These are phyloP conservation scores for Asterophora lycoperdoides DNA, from an alignment of 768 basidiomycete genomes.

Conservation along the genomic window DNA sequence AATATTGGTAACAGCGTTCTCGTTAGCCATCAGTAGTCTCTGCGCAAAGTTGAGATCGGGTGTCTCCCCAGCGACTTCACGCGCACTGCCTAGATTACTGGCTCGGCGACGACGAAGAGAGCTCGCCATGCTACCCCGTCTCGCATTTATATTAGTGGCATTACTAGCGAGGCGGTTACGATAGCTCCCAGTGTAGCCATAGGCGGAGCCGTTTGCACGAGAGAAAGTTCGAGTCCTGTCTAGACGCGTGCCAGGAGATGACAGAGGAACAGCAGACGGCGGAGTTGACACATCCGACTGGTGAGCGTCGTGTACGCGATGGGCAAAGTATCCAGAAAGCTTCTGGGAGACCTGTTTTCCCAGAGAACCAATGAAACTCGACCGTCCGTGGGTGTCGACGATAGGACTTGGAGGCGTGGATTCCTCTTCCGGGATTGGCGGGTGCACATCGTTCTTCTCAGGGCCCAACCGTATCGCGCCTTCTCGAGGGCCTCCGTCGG, in stretches of 20 bases:
- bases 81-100: slow-evolving; percentile 42
- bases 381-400: slow-evolving; percentile 39
- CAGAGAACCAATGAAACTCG: slow-evolving; percentile 37
- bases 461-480: slow-evolving; percentile 78
- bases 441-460: slow-evolving; percentile 59
- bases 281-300: slow-evolving; percentile 27
- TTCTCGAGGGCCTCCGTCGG: slow-evolving; percentile 85
- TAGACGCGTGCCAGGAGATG: slow-evolving; percentile 34
- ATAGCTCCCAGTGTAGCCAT: slow-evolving; percentile 64
- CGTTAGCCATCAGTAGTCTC: slow-evolving; percentile 86
- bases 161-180: slow-evolving; percentile 53
- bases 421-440: slow-evolving; percentile 67
- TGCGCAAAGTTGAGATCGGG: slow-evolving; percentile 83
- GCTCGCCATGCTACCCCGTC: slow-evolving; percentile 54
- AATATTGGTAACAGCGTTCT: slow-evolving; percentile 90
- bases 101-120: slow-evolving; percentile 49
- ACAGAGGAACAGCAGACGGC: slow-evolving; percentile 44
- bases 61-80: slow-evolving; percentile 33
- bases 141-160: slow-evolving; percentile 34
- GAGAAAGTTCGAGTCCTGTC: slow-evolving; percentile 49
- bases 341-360: slow-evolving; percentile 48
- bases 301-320: slow-evolving; percentile 42
- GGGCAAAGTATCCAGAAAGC: slow-evolving; percentile 58
- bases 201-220: slow-evolving; percentile 70
- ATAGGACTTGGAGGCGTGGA: slow-evolving; percentile 41